phyloP scores from a whole-genome alignment of 129 eudicot genomes.

The Helianthus annuus region DNA sequence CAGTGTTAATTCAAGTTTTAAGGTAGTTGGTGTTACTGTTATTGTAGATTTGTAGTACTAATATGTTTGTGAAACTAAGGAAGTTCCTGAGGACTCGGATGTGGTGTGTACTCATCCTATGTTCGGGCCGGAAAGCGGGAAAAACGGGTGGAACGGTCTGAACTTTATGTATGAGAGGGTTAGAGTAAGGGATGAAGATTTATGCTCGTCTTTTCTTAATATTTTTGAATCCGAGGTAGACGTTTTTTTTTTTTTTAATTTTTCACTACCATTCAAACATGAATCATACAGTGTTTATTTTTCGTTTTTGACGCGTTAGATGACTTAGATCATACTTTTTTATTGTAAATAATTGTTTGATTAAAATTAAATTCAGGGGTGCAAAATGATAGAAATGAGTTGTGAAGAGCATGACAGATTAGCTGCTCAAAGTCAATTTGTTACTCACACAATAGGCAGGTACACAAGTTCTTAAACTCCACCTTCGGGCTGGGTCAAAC shows the following conservation, averaged over 20 bases:
- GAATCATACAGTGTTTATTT: background rate
- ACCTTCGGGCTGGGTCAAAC: background rate
- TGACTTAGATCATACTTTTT: background rate
- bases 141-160: slow-evolving; percentile 63
- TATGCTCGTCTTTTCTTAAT: slow-evolving; percentile 54
- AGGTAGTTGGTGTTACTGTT: background rate
- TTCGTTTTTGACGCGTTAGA: background rate
- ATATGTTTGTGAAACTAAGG: slow-evolving; percentile 38
- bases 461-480: slow-evolving; percentile 13
- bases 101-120: slow-evolving; percentile 83
- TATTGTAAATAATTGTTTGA: background rate
- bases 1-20: background rate
- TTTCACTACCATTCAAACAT: too few relatives aligned
- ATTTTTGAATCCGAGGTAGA: slow-evolving; percentile 57
- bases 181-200: slow-evolving; percentile 52
- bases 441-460: slow-evolving; percentile 81
- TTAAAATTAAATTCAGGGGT: slow-evolving; percentile 51
- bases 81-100: slow-evolving; percentile 60
- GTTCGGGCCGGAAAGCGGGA: slow-evolving; percentile 85
- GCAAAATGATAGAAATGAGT: slow-evolving; percentile 72
- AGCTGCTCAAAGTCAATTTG: slow-evolving; percentile 68
- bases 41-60: background rate
- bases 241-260: too few relatives aligned
- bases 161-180: slow-evolving; percentile 62
- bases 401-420: slow-evolving; percentile 74